Base-by-base conservation (phyloP, 768 basidiomycete genomes). In the Tremella fuciformis region DNA sequence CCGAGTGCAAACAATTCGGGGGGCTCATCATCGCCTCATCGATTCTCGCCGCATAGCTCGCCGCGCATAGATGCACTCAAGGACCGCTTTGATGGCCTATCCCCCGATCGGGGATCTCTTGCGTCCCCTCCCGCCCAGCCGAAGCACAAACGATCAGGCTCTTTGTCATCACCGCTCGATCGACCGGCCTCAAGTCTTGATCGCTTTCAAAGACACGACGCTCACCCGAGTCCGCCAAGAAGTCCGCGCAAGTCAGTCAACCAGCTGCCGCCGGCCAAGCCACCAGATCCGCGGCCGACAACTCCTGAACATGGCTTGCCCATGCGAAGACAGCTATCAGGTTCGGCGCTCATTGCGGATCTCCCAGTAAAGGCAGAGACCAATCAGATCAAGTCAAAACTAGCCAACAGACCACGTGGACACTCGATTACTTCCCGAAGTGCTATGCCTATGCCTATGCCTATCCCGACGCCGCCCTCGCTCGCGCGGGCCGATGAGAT, bases 111-210 rank as follows among this genome's bases (percentile, higher is more conserved):
- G 24, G 21, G 3, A 4, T 34, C 29, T 3, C 7, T 21, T 3
- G 9, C 48, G 21, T 25, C 48, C 7, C 22, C 21, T 25, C n/a
- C 21, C 9, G 2, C 26, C 48, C 16, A 50, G 11, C 26, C 48
- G 19, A 62, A 50, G 52, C 69, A 70, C 49, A 44, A 50, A 19
- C 53, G 69, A 37, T 65, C 69, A 2, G 44, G 55, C 24, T 70
- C 69, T 4, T 59, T 60, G 19, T 67, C 65, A 13, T 65, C 69
- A 18, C 63, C 60, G 13, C 60, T 53, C 44, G 1, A 52, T 41
- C 25, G 59, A 40, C 16, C 58, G 18, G 8, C 29, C 29, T 34
- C 29, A 11, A 24, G 9, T 38, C 9, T 24, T 52, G 61, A 29
- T 18, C 40, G 42, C 39, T 37, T 24, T 47, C 48, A 40, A 21